phyloP scores from a whole-genome alignment of 2,329 filamentous ascomycete genomes.

The Aspergillus texensis region DNA sequence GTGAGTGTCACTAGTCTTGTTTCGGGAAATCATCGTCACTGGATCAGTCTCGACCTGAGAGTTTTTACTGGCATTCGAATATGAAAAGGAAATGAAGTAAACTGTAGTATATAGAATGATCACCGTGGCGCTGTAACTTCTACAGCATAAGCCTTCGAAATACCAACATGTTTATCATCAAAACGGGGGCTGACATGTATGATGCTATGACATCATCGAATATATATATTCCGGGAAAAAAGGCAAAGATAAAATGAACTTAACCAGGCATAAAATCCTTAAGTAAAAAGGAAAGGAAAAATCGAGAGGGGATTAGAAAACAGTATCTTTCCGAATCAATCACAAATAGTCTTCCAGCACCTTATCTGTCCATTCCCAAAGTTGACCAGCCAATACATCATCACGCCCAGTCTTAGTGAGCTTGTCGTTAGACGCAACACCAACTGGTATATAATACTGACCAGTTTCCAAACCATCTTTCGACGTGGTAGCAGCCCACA shows the following conservation, averaged over 20 bases:
- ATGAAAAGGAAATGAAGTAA: no score
- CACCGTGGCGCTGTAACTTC: no score
- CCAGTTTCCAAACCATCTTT: conserved; percentile 20
- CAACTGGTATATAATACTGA: conserved; percentile 14
- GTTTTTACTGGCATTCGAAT: no score
- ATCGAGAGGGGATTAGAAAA: no score
- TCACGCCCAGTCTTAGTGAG: conserved; percentile 8
- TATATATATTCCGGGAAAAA: no score
- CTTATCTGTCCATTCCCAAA: conserved; percentile 5
- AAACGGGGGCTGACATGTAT: no score
- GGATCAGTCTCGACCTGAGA: not conserved
- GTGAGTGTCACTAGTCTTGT: not conserved
- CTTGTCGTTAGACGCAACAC: conserved; percentile 6
- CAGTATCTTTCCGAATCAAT: not conserved
- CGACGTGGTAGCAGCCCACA: conserved; percentile 45
- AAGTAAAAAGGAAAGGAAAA: not conserved
- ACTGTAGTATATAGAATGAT: no score
- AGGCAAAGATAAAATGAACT: no score
- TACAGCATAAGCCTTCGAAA: no score
- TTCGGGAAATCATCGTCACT: not conserved
- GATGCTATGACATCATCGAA: no score
- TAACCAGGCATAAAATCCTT: no score
- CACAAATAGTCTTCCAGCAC: not conserved
- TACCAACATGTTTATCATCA: no score
- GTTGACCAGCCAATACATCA: conserved; percentile 13